phyloP scores from a whole-genome alignment of 2,329 filamentous ascomycete genomes.

The Fusarium redolens region DNA sequence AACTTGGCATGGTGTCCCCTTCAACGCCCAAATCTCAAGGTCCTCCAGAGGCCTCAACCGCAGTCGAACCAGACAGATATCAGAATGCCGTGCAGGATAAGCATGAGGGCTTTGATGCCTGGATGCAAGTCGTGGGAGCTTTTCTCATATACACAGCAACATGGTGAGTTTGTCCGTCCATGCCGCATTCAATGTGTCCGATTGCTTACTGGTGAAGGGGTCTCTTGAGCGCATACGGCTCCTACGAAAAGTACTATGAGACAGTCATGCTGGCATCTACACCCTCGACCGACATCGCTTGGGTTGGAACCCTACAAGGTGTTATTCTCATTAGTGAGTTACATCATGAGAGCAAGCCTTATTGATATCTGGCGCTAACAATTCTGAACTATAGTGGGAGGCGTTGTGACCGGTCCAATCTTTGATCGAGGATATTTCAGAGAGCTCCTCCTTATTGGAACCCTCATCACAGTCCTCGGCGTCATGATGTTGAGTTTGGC shows the following conservation, averaged over 20 bases:
- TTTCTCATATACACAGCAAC: background rate
- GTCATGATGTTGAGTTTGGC: background rate
- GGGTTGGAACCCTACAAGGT: background rate
- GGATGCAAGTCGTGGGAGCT: background rate
- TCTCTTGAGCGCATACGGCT: background rate
- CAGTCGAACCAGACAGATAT: background rate
- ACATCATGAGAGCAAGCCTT: background rate
- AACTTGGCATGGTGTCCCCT: background rate
- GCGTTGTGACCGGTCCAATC: background rate
- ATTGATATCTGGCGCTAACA: background rate
- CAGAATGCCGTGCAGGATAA: background rate
- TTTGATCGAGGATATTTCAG: background rate
- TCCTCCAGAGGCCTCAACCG: background rate
- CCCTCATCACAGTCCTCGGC: background rate
- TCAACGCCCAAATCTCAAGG: background rate
- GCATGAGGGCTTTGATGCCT: background rate
- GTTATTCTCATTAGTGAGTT: background rate
- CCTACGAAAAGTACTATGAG: background rate
- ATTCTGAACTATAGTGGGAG: background rate
- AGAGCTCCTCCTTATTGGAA: background rate
- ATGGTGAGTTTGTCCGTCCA: background rate
- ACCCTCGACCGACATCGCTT: background rate
- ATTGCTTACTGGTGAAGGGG: background rate
- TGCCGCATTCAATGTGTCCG: background rate
- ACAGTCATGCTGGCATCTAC: background rate